Percentiles rank a stretch among this genome's conserved stretches.
phyloP scores from a whole-genome alignment of 441 rosid genomes.

The Euphorbia corollata region DNA sequence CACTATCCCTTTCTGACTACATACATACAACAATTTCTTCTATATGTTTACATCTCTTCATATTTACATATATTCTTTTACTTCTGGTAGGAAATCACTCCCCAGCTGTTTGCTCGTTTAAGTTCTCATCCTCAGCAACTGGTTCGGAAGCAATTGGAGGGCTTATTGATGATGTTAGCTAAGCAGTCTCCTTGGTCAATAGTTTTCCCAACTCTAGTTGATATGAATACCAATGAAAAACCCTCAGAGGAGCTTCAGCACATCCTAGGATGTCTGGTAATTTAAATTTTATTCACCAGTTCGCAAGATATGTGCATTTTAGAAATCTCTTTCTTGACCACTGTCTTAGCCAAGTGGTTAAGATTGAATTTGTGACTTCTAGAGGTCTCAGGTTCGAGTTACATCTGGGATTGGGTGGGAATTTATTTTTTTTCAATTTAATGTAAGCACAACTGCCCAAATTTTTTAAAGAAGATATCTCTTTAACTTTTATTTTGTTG shows the following conservation, averaged over 20 bases:
- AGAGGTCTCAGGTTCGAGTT: too few species aligned
- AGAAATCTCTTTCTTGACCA: background rate
- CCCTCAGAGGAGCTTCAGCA: constrained; percentile 85
- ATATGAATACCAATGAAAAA: constrained; percentile 68
- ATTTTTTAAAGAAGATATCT: too few species aligned
- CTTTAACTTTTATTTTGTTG: background rate
- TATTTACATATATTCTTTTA: background rate
- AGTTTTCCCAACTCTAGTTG: constrained; percentile 88
- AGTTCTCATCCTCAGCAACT: constrained; percentile 91
- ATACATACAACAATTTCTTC: background rate
- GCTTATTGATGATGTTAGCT: constrained; percentile 78
- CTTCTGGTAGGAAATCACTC: constrained; percentile 64
- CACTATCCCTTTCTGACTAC: constrained; percentile 9
- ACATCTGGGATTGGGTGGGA: too few species aligned
- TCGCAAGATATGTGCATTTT: constrained; percentile 17
- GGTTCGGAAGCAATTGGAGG: constrained; percentile 80
- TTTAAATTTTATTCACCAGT: constrained; percentile 19
- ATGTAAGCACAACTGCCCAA: too few species aligned
- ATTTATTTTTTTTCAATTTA: too few species aligned
- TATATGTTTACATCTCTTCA: background rate
- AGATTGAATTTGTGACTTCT: too few species aligned
- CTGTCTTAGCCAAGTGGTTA: too few species aligned
- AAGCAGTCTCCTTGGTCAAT: constrained; percentile 87
- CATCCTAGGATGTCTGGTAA: constrained; percentile 81
- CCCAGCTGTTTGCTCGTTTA: constrained; percentile 91